Conservation (phyloP, 495 filamentous ascomycete genomes). For the Extremus antarcticus region DNA sequence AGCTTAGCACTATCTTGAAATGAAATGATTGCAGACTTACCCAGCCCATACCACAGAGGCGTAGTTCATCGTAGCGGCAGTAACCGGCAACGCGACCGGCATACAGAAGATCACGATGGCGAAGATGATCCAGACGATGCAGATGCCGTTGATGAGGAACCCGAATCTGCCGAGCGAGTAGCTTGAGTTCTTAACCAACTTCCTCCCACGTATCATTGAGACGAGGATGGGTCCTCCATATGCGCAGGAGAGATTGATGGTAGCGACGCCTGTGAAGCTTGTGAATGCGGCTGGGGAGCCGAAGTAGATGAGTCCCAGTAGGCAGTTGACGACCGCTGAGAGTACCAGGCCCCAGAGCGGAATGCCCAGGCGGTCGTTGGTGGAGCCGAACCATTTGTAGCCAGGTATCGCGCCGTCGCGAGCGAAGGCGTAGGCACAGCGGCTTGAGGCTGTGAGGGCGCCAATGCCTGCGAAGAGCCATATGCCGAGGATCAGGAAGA, state of each 20-base stretch:
- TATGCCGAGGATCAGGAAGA: constrained; percentile 40
- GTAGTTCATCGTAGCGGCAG: constrained; percentile 40
- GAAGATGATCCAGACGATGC: background rate
- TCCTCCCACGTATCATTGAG: background rate
- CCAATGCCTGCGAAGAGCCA: constrained; percentile 46
- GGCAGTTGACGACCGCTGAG: constrained; percentile 36
- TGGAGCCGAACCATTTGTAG: constrained; percentile 41
- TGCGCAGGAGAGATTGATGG: constrained; percentile 46
- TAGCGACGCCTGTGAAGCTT: constrained; percentile 53
- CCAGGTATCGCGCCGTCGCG: constrained; percentile 32
- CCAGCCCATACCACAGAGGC: constrained; percentile 51
- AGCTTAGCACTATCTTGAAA: too few species aligned
- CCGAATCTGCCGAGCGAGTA: background rate
- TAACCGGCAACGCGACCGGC: background rate
- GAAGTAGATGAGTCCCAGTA: constrained; percentile 42
- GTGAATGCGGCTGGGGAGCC: constrained; percentile 40
- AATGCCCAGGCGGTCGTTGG: constrained; percentile 39
- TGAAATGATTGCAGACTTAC: background rate
- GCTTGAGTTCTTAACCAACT: background rate
- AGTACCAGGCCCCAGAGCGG: constrained; percentile 44
- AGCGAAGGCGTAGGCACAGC: constrained; percentile 48
- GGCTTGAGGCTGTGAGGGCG: constrained; percentile 40
- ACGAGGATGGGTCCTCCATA: constrained; percentile 37
- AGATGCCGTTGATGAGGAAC: background rate
- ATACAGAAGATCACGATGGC: background rate